phyloP scores from a whole-genome alignment of 441 rosid genomes.

The Aquilaria agallochum region DNA sequence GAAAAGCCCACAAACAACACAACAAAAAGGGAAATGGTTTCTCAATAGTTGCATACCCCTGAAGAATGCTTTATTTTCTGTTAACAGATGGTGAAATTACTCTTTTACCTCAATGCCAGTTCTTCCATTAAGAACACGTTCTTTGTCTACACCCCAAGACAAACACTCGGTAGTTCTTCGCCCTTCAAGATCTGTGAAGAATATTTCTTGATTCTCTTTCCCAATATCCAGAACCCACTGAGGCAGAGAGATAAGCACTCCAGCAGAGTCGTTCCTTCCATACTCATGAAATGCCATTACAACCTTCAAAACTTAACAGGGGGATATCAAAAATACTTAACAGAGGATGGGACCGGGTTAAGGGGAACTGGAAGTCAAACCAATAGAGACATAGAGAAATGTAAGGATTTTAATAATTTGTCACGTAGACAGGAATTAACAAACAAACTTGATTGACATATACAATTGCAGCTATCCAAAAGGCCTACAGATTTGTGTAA shows the following conservation, averaged over 20 bases:
- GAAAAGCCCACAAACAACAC: too few species aligned
- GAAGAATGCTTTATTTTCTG: too few species aligned
- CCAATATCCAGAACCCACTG: conserved; percentile 75
- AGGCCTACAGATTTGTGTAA: too few species aligned
- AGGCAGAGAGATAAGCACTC: conserved; percentile 46
- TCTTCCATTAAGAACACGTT: conserved; percentile 65
- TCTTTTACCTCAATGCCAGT: conserved; percentile 65
- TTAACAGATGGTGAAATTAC: not conserved
- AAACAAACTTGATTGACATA: too few species aligned
- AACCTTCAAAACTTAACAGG: conserved; percentile 47
- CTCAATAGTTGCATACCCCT: too few species aligned
- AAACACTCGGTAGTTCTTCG: conserved; percentile 61
- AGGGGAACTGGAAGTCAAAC: too few species aligned
- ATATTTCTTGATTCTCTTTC: conserved; percentile 64
- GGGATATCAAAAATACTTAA: not conserved
- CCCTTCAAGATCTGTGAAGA: conserved; percentile 71
- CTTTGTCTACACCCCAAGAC: conserved; percentile 73
- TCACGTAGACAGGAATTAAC: too few species aligned
- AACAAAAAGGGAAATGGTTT: too few species aligned
- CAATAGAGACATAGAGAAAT: too few species aligned
- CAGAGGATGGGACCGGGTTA: too few species aligned
- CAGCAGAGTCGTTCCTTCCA: conserved; percentile 48
- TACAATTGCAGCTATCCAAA: too few species aligned
- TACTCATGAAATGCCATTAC: conserved; percentile 78
- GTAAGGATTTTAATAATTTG: too few species aligned